phyloP scores from a whole-genome alignment of 495 filamentous ascomycete species.

The Neurospora sublineolata region DNA sequence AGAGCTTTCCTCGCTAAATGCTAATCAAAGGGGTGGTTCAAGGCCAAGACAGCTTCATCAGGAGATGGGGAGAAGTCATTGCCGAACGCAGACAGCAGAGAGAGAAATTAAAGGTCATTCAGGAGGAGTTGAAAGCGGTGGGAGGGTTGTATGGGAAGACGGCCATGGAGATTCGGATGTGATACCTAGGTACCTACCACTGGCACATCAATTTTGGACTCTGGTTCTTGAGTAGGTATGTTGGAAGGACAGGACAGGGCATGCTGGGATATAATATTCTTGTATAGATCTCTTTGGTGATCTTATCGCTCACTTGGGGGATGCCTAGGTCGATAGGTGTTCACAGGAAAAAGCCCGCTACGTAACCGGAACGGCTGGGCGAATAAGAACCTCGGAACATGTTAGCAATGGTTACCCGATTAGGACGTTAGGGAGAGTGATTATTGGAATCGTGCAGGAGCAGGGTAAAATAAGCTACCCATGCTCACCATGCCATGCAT shows the following conservation, averaged over 20 bases:
- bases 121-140: slow-evolving; percentile 18
- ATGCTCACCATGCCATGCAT: neutral
- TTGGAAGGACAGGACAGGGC: neutral
- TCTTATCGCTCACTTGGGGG: neutral
- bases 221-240: too few relatives aligned
- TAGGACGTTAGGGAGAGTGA: neutral
- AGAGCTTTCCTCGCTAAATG: neutral
- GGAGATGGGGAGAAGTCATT: slow-evolving; percentile 26
- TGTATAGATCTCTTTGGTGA: neutral
- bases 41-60: slow-evolving; percentile 24
- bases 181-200: neutral
- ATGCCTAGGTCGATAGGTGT: neutral
- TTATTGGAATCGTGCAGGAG: neutral
- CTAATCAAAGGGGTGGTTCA: neutral
- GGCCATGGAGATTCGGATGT: slow-evolving; percentile 14
- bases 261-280: neutral
- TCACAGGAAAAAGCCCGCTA: neutral
- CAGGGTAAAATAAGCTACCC: neutral
- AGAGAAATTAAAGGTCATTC: slow-evolving; percentile 14
- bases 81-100: slow-evolving; percentile 18
- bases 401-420: neutral
- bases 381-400: neutral
- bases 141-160: slow-evolving; percentile 16
- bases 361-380: neutral
- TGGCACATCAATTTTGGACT: neutral